Conservation (phyloP, 805 yeast species). For the Kuraishia ogatae region DNA sequence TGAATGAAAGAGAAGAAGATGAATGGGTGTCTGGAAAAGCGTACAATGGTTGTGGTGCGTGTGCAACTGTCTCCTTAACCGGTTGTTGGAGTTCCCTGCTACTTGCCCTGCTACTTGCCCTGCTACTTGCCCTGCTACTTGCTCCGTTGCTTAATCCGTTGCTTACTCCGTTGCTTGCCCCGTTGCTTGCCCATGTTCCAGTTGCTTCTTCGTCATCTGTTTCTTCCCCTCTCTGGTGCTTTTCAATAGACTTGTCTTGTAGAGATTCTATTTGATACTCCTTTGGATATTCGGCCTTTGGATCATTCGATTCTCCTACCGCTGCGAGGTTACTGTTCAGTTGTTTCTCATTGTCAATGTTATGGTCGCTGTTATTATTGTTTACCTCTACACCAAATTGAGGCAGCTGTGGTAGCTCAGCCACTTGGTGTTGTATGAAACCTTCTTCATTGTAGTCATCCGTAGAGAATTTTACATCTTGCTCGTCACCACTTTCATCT, state of each 20-base stretch:
- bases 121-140: no score
- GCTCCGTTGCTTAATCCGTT: no score
- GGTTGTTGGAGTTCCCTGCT: background rate
- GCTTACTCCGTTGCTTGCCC: no score
- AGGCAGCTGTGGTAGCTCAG: background rate
- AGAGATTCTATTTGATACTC: no score
- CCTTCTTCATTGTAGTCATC: background rate
- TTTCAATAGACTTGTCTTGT: no score
- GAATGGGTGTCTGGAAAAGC: background rate
- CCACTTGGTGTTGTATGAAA: background rate
- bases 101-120: no score
- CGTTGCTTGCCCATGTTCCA: no score
- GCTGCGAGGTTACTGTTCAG: background rate
- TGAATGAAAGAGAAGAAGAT: background rate
- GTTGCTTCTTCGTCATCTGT: background rate
- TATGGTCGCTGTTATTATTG: no score
- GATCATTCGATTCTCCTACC: background rate
- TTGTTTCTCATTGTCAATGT: no score
- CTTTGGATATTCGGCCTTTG: background rate
- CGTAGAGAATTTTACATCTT: background rate
- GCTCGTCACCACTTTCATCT: conserved; percentile 1
- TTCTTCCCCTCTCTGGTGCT: background rate
- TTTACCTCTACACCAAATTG: background rate
- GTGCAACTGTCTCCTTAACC: background rate
- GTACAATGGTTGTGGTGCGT: background rate